phyloP scores from a whole-genome alignment of 345 rosid species.

The Aegle marmelos region DNA sequence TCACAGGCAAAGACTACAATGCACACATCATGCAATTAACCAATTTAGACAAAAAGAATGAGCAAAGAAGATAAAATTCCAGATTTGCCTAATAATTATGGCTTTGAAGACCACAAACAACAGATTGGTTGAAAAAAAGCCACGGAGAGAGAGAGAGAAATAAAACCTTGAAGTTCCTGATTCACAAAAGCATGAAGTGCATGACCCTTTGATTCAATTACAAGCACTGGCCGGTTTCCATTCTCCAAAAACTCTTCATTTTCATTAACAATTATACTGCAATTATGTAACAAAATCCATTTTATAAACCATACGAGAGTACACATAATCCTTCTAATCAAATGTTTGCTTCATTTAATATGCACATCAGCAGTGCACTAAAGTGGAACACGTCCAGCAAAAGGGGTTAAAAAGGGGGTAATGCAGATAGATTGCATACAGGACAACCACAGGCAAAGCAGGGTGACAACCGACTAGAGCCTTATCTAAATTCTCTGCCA shows the following conservation, averaged over 20 bases:
- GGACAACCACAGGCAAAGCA: neutral
- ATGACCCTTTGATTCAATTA: slow-evolving; percentile 87
- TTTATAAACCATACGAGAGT: slow-evolving; percentile 6
- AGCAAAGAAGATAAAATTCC: neutral
- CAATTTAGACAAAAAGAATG: neutral
- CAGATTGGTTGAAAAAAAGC: neutral
- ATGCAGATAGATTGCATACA: neutral
- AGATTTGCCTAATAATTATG: neutral
- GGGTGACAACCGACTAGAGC: neutral
- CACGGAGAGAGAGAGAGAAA: neutral
- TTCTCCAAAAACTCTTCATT: slow-evolving; percentile 61
- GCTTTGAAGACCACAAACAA: neutral
- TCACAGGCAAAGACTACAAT: neutral
- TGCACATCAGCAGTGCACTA: neutral
- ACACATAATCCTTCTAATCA: neutral
- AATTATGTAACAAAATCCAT: slow-evolving; percentile 18
- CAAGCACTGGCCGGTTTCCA: slow-evolving; percentile 58
- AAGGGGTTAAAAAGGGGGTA: neutral
- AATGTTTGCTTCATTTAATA: neutral
- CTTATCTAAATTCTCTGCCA: neutral
- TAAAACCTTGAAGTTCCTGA: slow-evolving; percentile 56
- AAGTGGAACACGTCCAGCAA: neutral
- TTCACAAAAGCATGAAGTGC: slow-evolving; percentile 87
- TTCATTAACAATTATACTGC: slow-evolving; percentile 55
- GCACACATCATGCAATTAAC: neutral